Conservation (phyloP, 768 basidiomycete species). For the Serpula lacrymans region DNA sequence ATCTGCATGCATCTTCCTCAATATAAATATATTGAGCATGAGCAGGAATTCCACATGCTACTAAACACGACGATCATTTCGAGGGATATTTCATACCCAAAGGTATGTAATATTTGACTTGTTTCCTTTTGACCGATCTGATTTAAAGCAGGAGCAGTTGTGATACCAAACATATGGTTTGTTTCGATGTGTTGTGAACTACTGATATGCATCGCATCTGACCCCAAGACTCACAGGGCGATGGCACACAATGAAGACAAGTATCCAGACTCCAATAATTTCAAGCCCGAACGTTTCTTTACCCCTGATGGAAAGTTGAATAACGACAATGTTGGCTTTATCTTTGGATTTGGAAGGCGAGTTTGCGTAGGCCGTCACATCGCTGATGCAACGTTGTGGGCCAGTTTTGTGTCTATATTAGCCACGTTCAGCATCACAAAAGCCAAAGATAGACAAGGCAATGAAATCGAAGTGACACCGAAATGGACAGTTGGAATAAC, state of each 20-base stretch:
- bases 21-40: too few species aligned
- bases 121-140: not conserved
- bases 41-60: constrained; percentile 28
- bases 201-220: too few species aligned
- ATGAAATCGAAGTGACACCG: constrained; percentile 18
- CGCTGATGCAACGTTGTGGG: constrained; percentile 38
- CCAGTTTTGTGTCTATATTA: constrained; percentile 30
- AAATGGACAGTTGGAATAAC: constrained; percentile 23
- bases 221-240: constrained; percentile 22
- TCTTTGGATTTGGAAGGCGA: constrained; percentile 7
- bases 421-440: constrained; percentile 33
- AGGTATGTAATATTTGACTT: constrained; percentile 17
- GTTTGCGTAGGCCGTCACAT: constrained; percentile 37
- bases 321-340: constrained; percentile 1
- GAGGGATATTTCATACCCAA: constrained; percentile 38
- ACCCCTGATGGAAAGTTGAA: constrained; percentile 3
- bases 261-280: constrained; percentile 49
- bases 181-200: constrained; percentile 8
- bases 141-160: constrained; percentile 16
- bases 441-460: constrained; percentile 21
- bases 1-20: too few species aligned
- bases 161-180: constrained; percentile 27
- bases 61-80: constrained; percentile 39
- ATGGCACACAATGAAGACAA: constrained; percentile 46
- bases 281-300: constrained; percentile 54